Percentiles rank a stretch among this genome's conserved stretches.
Conservation (phyloP, 1,139 yeast species). For the Blastobotrys serpentis region DNA sequence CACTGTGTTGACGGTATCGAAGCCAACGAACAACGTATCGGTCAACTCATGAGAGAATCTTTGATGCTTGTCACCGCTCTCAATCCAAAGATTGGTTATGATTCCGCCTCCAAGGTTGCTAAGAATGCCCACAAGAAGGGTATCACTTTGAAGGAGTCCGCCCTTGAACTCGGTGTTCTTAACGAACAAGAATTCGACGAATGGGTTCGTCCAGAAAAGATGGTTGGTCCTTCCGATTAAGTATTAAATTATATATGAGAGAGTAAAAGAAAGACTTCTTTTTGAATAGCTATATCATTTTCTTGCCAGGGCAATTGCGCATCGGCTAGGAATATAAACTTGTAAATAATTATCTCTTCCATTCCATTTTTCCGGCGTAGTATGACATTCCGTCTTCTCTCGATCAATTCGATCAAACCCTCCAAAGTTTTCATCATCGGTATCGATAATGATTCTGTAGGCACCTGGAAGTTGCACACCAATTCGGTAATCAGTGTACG, state of each 20-base stretch:
- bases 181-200: slow-evolving; percentile 83
- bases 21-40: slow-evolving; percentile 86
- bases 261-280: no score
- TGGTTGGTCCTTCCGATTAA: slow-evolving; percentile 77
- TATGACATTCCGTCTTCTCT: slow-evolving; percentile 46
- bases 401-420: slow-evolving; percentile 78
- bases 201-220: slow-evolving; percentile 97
- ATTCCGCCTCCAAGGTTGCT: slow-evolving; percentile 94
- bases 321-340: slow-evolving; percentile 80
- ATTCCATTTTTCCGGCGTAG: slow-evolving; percentile 79
- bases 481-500: slow-evolving; percentile 81
- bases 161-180: slow-evolving; percentile 84
- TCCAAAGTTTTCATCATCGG: slow-evolving; percentile 71
- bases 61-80: slow-evolving; percentile 97
- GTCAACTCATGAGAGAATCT: slow-evolving; percentile 85
- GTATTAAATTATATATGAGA: no score
- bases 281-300: no score
- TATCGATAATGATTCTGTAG: slow-evolving; percentile 69
- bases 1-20: slow-evolving; percentile 93
- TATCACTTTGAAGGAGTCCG: slow-evolving; percentile 88
- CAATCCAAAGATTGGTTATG: slow-evolving; percentile 98
- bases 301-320: slow-evolving; percentile 70
- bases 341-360: slow-evolving; percentile 71
- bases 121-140: slow-evolving; percentile 99
- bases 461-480: slow-evolving; percentile 82